Conservation (phyloP, 1,284 basidiomycete genomes). For the Ustilago hordei region DNA sequence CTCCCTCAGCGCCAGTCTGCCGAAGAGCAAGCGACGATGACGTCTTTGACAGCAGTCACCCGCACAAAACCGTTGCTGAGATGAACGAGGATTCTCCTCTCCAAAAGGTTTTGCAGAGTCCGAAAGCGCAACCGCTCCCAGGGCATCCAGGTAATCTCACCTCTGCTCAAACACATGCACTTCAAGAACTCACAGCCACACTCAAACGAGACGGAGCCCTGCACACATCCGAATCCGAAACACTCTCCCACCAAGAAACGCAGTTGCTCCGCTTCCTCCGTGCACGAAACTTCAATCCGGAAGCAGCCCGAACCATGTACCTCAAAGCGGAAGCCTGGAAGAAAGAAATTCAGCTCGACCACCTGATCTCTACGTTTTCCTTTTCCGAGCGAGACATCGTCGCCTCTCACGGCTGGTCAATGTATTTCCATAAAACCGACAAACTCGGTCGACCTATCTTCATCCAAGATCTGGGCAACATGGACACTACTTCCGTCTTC, state of each 20-base stretch:
- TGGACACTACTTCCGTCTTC: constrained; percentile 58
- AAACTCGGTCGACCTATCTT: constrained; percentile 65
- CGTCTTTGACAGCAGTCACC: constrained; percentile 2
- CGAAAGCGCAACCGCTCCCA: constrained; percentile 35
- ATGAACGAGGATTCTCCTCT: constrained; percentile 34
- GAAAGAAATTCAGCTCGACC: constrained; percentile 54
- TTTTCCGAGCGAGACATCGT: constrained; percentile 62
- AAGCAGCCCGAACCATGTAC: constrained; percentile 60
- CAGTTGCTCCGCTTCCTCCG: constrained; percentile 64
- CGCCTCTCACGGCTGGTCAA: constrained; percentile 63
- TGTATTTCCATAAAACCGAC: constrained; percentile 69
- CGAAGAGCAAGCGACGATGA: constrained; percentile 16
- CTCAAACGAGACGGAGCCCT: constrained; percentile 46
- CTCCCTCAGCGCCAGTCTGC: constrained; percentile 20
- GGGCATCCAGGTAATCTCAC: constrained; percentile 65
- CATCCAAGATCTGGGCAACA: constrained; percentile 63
- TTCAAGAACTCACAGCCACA: constrained; percentile 37
- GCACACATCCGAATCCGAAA: constrained; percentile 22
- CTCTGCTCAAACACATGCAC: constrained; percentile 45
- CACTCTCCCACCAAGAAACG: constrained; percentile 45
- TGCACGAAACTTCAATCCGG: constrained; percentile 59
- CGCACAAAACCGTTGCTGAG: constrained; percentile 10
- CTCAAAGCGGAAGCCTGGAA: constrained; percentile 62
- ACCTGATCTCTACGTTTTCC: constrained; percentile 46
- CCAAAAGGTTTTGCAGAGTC: constrained; percentile 19